Base-by-base conservation (phyloP, 192 early-diverging fungal species). In the Haplosporangium gracile region DNA sequence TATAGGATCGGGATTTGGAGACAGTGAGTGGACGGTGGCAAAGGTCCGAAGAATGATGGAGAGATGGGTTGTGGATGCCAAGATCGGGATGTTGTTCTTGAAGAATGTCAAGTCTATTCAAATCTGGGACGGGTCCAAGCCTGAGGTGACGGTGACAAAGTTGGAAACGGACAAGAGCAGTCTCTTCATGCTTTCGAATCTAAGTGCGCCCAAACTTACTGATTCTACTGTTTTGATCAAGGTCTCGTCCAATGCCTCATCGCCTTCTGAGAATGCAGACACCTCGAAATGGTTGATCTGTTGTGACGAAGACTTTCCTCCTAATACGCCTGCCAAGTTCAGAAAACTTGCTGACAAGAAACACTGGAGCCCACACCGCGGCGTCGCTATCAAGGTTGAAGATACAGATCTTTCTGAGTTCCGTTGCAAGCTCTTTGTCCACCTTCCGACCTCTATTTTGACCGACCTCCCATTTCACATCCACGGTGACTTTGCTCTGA, bases 401-500 rank as follows among this genome's bases (percentile, higher is more conserved):
- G 16, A 49, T 4, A 20, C 47, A 20, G 47, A 49, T 5, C 15
- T 1, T 4, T 49, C 47, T 4, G 16, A 20, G 15, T 49, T 20
- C 47, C 47, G 20, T 2, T 2, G 47, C 18, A 16, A 49, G 6
- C 18, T 89, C 0, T 89, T 87, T 34, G 76, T 81, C 7, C 86
- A 77, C 55, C 73, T 90, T 7, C 82, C 89, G 2, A 78, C 89
- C 0, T 43, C 82, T 13, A 82, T 90, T 22, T 9, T 0, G 4
- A 87, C 88, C 3, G 57, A 36, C 7, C 22, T 89, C 20, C 70
- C 68, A 16, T 88, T 90, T 8, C 83, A 89, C 29, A 42, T 89
- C 43, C 88, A 90, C 60, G 89, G 88, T 2, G 74, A 22, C 2
- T 90, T 89, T 75, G 88, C 74, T 10, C 20, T 89, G 36, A 78